Evolutionary conservation across 129 eudicot species (phyloP), one percentile per base, ranked within the genome.

Genomic region (Saussurea involucrata): DNA sequence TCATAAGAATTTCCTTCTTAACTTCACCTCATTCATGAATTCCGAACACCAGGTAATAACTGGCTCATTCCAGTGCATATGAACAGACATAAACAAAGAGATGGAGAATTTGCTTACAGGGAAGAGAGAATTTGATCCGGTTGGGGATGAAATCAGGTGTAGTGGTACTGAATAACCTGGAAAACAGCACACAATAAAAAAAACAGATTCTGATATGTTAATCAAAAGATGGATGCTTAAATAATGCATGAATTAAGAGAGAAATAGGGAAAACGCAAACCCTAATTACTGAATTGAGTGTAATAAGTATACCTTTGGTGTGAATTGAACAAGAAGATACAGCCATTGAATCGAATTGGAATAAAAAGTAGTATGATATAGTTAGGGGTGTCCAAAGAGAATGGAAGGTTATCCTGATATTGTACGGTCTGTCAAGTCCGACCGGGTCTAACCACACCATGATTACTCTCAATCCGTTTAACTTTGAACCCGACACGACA

Each of bases 121-220:
- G n/a, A n/a, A 24, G 37, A 72, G n/a, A 18, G 73, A 31, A 49
- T 72, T 44, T 24, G 78, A 72, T 44, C 73, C 33, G 3, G 10
- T 15, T 31, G 83, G 68, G 34, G 78, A 46, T 8, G 78, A 46
- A 66, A 64, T 72, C 3, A 80, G 61, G 78, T 66, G 74, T 31
- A 80, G 15, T 72, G 74, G 78, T 32, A 33, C 67, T 18, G 83
- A 33, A 72, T 64, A 64, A 79, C 77, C 77, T 79, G 71, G 64
- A 60, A 34, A 69, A n/a, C 13, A n/a, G 21, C 22, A 64, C n/a
- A n/a, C n/a, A n/a, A n/a, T n/a, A 34, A 40, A 24, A 75, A 32
- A 27, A 10, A 24, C 21, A 24, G 63, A 77, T 22, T 49, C 6
- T 53, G 5, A 61, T 15, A 4, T 10, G 72, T 55, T 24, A 57